Base-by-base conservation (phyloP, 2,329 filamentous ascomycete species). In the Ceratocystiopsis minuta region DNA sequence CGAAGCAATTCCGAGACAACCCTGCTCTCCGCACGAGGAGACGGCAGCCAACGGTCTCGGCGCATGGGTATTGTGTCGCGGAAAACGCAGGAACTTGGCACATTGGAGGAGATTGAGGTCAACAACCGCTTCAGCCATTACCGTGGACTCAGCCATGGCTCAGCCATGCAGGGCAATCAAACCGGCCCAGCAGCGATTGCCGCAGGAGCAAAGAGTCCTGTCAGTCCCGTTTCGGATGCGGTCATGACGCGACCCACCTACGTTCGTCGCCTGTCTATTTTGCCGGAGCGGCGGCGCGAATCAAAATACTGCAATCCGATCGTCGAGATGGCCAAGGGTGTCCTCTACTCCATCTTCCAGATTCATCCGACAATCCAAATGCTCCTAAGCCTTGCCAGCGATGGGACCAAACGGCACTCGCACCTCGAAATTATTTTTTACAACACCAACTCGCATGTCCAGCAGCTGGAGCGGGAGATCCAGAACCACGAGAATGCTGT, bases 301-400 rank as follows among this genome's bases (percentile, higher is more conserved):
- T 78, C 74, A 7, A 72, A 67, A 50, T 57, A 70, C 6, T 68
- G 66, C 46, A 73, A 79, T 50, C 72, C 74, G 1, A 64, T 78
- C 3, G 60, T 78, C 28, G 75, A 80, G 52, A 69, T 71, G 14
- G 75, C 75, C 28, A 78, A 78, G 53, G 75, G 75, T 24, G 72
- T 79, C 18, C 62, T 79, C 3, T 79, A 78, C 53, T 73, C 75
- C 4, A 66, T 79, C 28, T 79, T 78, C 47, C 74, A 78, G 53
- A 74, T 79, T 20, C 75, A 80, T 47, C 75, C 75, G 6, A 73
- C 74, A 58, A 76, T 80, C 45, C 74, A 79, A 55, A 73, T 72
- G 57, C 61, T 80, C 41, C 72, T 78, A 56, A 66, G 70, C 36
- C 60, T 79, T 39, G 69, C 72, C 38, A 72, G 67, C 48, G 73